Evolutionary conservation across 2,329 filamentous ascomycete species (phyloP), one percentile per base, ranked within the genome.

Genomic region (Coccinonectria pachysandricola): DNA sequence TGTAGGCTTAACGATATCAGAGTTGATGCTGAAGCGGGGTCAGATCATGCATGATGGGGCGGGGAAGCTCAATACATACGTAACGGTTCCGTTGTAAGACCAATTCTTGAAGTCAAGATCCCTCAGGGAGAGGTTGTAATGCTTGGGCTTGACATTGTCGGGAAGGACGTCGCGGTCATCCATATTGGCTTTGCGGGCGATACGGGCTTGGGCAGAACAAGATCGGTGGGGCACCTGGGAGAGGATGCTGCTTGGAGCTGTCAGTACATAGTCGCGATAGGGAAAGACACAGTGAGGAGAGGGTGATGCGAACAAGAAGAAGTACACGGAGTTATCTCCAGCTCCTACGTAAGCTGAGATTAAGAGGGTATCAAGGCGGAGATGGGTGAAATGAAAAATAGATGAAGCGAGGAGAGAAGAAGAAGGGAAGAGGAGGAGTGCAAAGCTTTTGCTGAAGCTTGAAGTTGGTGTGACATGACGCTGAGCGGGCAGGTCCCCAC

Each of bases 91-190:
- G 60, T 88, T 75, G 63, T 88, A 98, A 34, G 71, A 75, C 77
- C 73, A 77, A 28, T 59, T 56, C 33, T 60, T 59, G 42, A 88
- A 94, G 33, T 94, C 78, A 38, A 98, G 63, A 44, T 91, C 79
- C 49, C 68, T 75, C 43, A 98, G 71, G 30, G 79, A 84, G 40
- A 98, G 66, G 47, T 73, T 65, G 60, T 98, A 98, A 62, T 96
- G 85, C 36, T 67, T 63, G 3, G 91, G 86, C 61, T 85, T 88
- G 51, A 88, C 75, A 41, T 56, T 58, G 45, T 64, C 62, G 24
- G 74, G 72, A 35, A 79, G 67, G 39, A 74, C 64, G 34, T 79
- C 72, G 50, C 74, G 64, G 53, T 77, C 72, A 26, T 61, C 54
- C 64, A 74, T 74, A 26, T 41, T 46, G 27, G 41, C 45, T 35